Evolutionary conservation across 2,329 filamentous ascomycete genomes (phyloP), one percentile per base, ranked within the genome.

Genomic region (Intubia oerlemansii): DNA sequence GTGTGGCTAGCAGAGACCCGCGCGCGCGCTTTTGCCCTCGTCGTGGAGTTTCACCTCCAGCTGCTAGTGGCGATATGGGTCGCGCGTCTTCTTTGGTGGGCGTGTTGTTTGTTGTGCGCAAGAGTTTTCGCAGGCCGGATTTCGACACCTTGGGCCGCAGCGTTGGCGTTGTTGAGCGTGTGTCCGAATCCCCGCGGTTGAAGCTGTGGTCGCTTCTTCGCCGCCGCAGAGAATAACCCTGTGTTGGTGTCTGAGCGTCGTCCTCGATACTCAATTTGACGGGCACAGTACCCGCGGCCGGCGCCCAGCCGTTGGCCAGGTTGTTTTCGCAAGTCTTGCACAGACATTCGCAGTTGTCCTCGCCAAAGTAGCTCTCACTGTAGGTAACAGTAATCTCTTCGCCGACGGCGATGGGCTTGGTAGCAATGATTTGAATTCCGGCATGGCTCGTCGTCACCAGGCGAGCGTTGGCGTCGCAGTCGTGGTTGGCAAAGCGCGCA

Each of bases 321-420:
- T 59, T 55, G 14, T 62, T 58, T 51, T 98, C 88, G 47, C 88
- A 98, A 0, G 78, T 88, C 40, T 65, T 63, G 48, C 88, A 98
- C 2, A 98, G 56, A 45, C 88, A 98, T 45, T 98, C 88, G 48
- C 82, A 84, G 40, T 98, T 98, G 46, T 84, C 70, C 25, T 81
- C 73, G 3, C 88, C 88, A 52, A 98, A 98, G 48, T 98, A 98
- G 44, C 80, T 82, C 12, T 91, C 82, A 15, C 85, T 82, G 43
- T 98, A 98, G 0, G 76, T 85, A 0, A 98, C 88, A 0, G 88
- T 98, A 34, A 98, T 91, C 48, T 98, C 88, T 35, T 98, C 84
- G 4, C 84, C 88, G 1, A 76, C 57, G 9, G 75, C 66, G 35
- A 98, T 95, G 33, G 84, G 64, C 38, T 72, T 69, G 19, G 71